Percentiles rank a stretch among this genome's conserved stretches.
phyloP scores from a whole-genome alignment of 2,329 filamentous ascomycete species.

The Cercospora sp. region DNA sequence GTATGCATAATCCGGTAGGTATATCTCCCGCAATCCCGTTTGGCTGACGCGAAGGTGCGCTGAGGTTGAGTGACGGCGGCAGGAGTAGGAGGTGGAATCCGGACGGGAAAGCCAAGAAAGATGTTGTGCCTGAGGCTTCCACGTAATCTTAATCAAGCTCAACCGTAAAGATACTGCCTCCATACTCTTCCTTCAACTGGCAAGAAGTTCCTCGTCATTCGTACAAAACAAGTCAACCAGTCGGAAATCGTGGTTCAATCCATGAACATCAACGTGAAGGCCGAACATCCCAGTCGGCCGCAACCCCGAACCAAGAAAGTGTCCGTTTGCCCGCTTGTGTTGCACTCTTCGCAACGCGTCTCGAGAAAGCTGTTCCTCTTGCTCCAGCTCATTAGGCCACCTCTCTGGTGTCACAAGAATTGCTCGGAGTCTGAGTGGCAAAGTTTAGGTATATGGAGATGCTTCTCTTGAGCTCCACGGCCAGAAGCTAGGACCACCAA shows the following conservation, averaged over 20 bases:
- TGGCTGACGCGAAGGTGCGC: not conserved
- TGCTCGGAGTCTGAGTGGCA: not conserved
- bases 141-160: not conserved
- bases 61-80: not conserved
- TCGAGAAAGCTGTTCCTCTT: not conserved
- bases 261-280: not conserved
- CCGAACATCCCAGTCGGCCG: not conserved
- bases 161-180: not conserved
- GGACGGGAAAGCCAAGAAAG: not conserved
- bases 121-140: not conserved
- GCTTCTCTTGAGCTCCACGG: not conserved
- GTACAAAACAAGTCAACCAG: not conserved
- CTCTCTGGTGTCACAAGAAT: not conserved
- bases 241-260: not conserved
- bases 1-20: not conserved
- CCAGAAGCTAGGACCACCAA: not conserved
- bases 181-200: not conserved
- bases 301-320: not conserved
- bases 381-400: not conserved
- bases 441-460: not conserved
- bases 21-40: not conserved
- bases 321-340: not conserved
- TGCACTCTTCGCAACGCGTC: not conserved
- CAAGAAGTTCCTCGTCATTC: not conserved
- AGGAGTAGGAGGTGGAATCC: not conserved